Conservation (phyloP, 768 basidiomycete species). For the Termitomyces bulborhizus region DNA sequence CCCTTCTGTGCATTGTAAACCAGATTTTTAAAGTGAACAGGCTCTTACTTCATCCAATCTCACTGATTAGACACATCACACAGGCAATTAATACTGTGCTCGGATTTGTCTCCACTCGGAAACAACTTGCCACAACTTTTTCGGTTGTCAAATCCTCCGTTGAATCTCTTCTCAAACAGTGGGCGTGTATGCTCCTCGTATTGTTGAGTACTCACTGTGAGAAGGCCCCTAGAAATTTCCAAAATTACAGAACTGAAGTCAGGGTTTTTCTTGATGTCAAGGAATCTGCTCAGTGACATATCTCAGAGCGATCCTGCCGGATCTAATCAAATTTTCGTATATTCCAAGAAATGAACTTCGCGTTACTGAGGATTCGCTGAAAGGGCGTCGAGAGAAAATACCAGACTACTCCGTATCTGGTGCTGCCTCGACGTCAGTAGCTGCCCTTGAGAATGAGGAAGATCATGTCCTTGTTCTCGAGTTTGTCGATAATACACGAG, state of each 20-base stretch:
- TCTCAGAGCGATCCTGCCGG: slow-evolving; percentile 71
- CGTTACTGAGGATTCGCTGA: slow-evolving; percentile 36
- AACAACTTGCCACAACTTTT: slow-evolving; percentile 77
- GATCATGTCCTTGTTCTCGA: slow-evolving; percentile 43
- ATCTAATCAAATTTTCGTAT: slow-evolving; percentile 78
- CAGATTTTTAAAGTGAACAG: slow-evolving; percentile 7
- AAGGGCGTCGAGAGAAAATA: slow-evolving; percentile 24
- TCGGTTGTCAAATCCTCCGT: slow-evolving; percentile 71
- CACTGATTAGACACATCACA: slow-evolving; percentile 19
- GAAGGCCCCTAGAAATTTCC: slow-evolving; percentile 71
- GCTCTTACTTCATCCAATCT: not conserved
- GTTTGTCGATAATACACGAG: slow-evolving; percentile 29
- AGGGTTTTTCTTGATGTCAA: slow-evolving; percentile 10
- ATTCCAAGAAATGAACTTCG: slow-evolving; percentile 58
- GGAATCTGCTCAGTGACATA: not conserved
- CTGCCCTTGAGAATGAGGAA: slow-evolving; percentile 13
- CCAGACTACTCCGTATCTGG: slow-evolving; percentile 32
- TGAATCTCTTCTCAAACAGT: slow-evolving; percentile 75
- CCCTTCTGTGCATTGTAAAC: not conserved
- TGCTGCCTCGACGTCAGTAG: slow-evolving; percentile 22
- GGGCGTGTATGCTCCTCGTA: slow-evolving; percentile 11
- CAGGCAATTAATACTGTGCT: slow-evolving; percentile 88
- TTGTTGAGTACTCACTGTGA: not conserved
- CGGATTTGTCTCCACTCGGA: slow-evolving; percentile 78
- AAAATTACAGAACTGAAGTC: slow-evolving; percentile 84